Evolutionary conservation across 148 eudicot genomes (phyloP).

Genomic region (Polygonum maritimum): DNA sequence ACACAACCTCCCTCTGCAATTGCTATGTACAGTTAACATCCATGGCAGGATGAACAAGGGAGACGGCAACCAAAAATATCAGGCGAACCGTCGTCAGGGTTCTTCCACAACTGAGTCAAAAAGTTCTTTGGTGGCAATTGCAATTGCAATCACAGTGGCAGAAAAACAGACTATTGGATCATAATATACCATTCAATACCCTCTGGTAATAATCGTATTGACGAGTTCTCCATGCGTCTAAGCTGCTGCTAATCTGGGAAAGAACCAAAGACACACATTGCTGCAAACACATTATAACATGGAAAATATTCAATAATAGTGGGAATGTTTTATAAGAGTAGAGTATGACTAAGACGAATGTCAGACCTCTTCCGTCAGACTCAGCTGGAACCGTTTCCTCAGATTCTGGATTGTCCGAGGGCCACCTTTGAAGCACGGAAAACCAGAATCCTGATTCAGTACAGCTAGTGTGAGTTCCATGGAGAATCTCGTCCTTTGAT

Average conservation of each 20-base stretch:
- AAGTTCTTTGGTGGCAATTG: background rate
- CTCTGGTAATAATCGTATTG: constrained; percentile 96
- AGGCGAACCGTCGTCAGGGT: background rate
- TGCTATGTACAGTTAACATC: constrained; percentile 7
- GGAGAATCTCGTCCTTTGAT: background rate
- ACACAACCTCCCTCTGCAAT: constrained; percentile 9
- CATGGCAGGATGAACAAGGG: constrained; percentile 1
- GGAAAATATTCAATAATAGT: background rate
- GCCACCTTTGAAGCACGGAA: constrained; percentile 98
- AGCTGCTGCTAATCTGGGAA: constrained; percentile 92
- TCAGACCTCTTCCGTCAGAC: constrained; percentile 93
- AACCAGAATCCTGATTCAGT: constrained; percentile 78
- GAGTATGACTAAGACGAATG: background rate
- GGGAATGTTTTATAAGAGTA: background rate
- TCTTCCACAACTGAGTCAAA: background rate
- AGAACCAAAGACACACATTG: constrained; percentile 99
- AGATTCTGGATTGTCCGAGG: constrained; percentile 94
- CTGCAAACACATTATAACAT: constrained; percentile 31
- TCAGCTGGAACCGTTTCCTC: constrained; percentile 85
- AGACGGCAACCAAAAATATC: background rate
- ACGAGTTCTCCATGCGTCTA: constrained; percentile 97
- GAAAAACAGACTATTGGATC: constrained; percentile 1
- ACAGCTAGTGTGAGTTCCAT: background rate
- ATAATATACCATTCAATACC: constrained; percentile 91
- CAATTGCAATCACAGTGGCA: constrained; percentile 1